Evolutionary conservation across 2,329 filamentous ascomycete genomes (phyloP).

Genomic region (Sporothrix dimorphospora): DNA sequence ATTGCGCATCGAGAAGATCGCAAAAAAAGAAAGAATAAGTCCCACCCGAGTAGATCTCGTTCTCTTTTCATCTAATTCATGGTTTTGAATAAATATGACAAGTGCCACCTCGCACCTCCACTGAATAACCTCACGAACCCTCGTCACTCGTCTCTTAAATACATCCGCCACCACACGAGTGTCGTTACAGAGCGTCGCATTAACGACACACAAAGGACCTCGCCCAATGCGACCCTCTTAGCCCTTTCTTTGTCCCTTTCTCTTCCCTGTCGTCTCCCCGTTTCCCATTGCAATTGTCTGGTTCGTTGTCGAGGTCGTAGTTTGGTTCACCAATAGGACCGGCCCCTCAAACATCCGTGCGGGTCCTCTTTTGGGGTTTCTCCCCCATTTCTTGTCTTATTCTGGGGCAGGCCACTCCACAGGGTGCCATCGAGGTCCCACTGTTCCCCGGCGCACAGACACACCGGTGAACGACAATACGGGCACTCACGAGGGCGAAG

Average conservation of each 20-base stretch:
- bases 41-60: too few relatives aligned
- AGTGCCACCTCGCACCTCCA: too few relatives aligned
- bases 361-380: background rate
- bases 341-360: slow-evolving; percentile 5
- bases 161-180: background rate
- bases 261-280: background rate
- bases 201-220: background rate
- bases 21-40: too few relatives aligned
- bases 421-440: background rate
- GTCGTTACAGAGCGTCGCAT: background rate
- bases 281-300: background rate
- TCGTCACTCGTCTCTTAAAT: background rate
- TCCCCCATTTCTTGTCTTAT: background rate
- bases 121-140: too few relatives aligned
- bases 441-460: background rate
- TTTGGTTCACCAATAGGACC: slow-evolving; percentile 6
- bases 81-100: too few relatives aligned
- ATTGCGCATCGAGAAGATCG: too few relatives aligned
- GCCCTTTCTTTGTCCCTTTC: background rate
- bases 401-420: background rate
- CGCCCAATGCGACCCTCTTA: background rate
- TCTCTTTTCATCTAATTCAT: too few relatives aligned
- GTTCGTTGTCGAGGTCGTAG: background rate
- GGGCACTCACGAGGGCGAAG: background rate
- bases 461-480: background rate